Evolutionary conservation across 2,329 filamentous ascomycete genomes (phyloP).

Genomic region (Penicillium sp.): DNA sequence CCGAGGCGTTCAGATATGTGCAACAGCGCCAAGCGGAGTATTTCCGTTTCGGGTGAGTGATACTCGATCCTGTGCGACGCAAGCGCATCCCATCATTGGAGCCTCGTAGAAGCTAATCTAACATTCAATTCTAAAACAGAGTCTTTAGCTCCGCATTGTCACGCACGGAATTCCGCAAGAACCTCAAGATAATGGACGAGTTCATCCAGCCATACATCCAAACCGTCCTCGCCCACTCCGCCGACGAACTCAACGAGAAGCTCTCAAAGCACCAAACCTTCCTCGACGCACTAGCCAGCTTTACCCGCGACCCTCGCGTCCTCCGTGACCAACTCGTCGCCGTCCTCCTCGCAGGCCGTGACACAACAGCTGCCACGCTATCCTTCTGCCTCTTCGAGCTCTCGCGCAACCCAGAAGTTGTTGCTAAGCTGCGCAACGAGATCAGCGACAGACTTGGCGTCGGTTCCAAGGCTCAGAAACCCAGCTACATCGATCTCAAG

Average conservation of each 20-base stretch:
- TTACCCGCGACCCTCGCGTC: conserved; percentile 63
- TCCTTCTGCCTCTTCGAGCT: conserved; percentile 84
- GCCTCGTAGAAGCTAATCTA: conserved; percentile 7
- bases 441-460: conserved; percentile 67
- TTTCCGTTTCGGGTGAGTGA: conserved; percentile 57
- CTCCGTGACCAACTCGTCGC: conserved; percentile 82
- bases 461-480: conserved; percentile 47
- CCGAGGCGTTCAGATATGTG: conserved; percentile 76
- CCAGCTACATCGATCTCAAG: conserved; percentile 77
- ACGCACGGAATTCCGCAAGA: conserved; percentile 59
- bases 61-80: neutral
- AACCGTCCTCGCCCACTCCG: conserved; percentile 64
- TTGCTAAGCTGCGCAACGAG: conserved; percentile 68
- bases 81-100: neutral
- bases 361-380: conserved; percentile 80
- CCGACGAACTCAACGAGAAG: conserved; percentile 70
- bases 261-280: conserved; percentile 74
- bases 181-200: conserved; percentile 67
- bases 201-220: conserved; percentile 80
- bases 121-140: conserved; percentile 34
- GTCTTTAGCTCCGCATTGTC: conserved; percentile 64
- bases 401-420: conserved; percentile 64
- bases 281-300: conserved; percentile 76
- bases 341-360: conserved; percentile 74
- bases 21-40: conserved; percentile 70